Evolutionary conservation across 495 filamentous ascomycete species (phyloP).

Genomic region (Penicillium longicatenatum): DNA sequence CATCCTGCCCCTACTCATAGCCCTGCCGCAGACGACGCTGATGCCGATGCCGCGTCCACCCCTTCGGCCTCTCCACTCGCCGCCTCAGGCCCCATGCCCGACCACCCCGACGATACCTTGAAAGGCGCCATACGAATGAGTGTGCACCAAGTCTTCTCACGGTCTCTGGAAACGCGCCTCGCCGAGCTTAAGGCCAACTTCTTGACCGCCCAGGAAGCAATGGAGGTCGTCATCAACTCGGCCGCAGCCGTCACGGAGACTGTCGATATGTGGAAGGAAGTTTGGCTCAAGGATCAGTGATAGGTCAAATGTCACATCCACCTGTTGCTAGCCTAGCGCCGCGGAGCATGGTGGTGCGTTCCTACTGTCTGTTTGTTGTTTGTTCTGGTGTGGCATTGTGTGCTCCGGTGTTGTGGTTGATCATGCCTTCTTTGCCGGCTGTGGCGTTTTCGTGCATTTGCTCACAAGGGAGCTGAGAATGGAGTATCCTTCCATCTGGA

Average conservation of each 20-base stretch:
- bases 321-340: background rate
- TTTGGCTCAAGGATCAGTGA: background rate
- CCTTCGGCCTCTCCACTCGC: background rate
- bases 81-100: background rate
- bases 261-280: background rate
- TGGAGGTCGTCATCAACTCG: background rate
- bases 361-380: background rate
- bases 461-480: background rate
- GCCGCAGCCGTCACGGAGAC: background rate
- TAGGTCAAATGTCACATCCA: background rate
- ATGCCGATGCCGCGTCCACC: background rate
- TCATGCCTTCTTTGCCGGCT: no score
- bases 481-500: background rate
- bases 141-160: background rate
- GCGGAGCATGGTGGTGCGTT: background rate
- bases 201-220: background rate
- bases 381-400: background rate
- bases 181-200: background rate
- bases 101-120: conserved; percentile 8
- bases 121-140: conserved; percentile 6
- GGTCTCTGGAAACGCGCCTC: background rate
- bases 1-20: background rate
- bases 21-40: background rate
- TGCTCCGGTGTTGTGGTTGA: background rate
- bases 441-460: background rate